Conservation (phyloP, 208 protist species). For the Perkinsela sp. region DNA sequence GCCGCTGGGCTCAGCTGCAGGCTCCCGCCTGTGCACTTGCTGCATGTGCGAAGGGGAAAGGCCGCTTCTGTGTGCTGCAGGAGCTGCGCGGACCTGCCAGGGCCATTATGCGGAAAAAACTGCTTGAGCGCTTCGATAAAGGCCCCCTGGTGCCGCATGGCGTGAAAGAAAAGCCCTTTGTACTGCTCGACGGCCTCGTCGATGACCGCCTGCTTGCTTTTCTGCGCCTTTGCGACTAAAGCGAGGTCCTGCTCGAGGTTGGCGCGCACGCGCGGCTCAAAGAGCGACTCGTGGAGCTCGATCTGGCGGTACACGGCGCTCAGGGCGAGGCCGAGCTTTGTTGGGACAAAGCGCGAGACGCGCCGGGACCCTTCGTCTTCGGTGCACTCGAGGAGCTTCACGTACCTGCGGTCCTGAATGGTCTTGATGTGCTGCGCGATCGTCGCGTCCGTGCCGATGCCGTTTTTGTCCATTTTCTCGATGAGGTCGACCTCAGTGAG, state of each 20-base stretch:
- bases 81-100: background rate
- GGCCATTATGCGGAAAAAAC: background rate
- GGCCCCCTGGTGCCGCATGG: background rate
- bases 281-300: slow-evolving; percentile 27
- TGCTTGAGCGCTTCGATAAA: background rate
- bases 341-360: slow-evolving; percentile 46
- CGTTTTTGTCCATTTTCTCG: slow-evolving; percentile 80
- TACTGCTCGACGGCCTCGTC: slow-evolving; percentile 3
- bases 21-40: background rate
- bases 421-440: slow-evolving; percentile 93
- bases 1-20: background rate
- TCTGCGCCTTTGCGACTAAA: slow-evolving; percentile 8
- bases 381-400: slow-evolving; percentile 5
- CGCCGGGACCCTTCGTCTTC: slow-evolving; percentile 12
- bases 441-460: slow-evolving; percentile 95
- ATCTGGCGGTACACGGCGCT: slow-evolving; percentile 76
- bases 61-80: background rate
- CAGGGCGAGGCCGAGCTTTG: slow-evolving; percentile 74
- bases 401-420: slow-evolving; percentile 71
- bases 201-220: slow-evolving; percentile 9
- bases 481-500: slow-evolving; percentile 92
- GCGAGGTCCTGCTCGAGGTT: slow-evolving; percentile 20
- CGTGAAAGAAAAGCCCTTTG: slow-evolving; percentile 1
- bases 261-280: slow-evolving; percentile 14
- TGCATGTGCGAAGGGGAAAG: background rate